Percentiles rank a stretch among this genome's conserved stretches.
Conservation (phyloP, 441 rosid genomes). For the Syzygium malaccense region DNA sequence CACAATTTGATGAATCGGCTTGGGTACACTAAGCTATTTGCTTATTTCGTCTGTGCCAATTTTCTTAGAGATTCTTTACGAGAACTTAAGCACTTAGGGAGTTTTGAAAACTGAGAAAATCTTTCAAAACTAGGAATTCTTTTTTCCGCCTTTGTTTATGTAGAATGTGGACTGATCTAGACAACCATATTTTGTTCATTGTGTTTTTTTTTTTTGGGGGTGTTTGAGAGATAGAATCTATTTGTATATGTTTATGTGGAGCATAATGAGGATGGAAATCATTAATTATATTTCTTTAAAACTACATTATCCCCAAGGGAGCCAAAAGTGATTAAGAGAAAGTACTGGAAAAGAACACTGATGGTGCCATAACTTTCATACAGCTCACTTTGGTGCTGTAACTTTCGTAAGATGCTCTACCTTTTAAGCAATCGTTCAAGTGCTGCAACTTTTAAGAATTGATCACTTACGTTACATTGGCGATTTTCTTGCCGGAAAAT, state of each 20-base stretch:
- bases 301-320: neutral
- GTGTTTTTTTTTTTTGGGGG: neutral
- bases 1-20: neutral
- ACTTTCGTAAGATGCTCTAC: neutral
- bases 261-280: neutral
- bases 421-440: neutral
- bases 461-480: neutral
- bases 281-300: neutral
- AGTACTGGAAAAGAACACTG: neutral
- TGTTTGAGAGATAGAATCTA: neutral
- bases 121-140: neutral
- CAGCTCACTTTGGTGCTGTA: neutral
- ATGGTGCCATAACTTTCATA: neutral
- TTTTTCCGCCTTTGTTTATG: neutral
- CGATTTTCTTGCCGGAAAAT: neutral
- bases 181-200: neutral
- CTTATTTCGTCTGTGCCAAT: neutral
- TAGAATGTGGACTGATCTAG: neutral
- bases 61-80: neutral
- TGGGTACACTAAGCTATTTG: neutral
- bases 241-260: neutral
- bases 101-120: neutral
- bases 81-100: neutral
- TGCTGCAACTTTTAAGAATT: neutral
- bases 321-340: neutral